Evolutionary conservation across 371 early-diverging fungal genomes (phyloP), one percentile per base, ranked within the genome.

Genomic region (Mucor piriformis): DNA sequence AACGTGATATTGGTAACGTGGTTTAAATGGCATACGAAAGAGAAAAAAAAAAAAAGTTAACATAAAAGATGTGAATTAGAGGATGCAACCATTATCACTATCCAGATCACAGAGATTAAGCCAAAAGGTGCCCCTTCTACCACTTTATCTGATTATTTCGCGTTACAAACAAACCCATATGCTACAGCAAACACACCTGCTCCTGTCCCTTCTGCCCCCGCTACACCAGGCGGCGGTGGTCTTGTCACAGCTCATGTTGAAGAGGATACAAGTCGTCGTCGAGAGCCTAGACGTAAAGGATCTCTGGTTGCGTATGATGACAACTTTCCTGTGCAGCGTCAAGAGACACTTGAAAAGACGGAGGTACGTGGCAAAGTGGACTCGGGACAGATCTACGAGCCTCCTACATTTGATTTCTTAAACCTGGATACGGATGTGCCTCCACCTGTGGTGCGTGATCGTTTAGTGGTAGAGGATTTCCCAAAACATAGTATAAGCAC

Each of bases 261-360:
- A 34, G 61, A 64, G 0, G 59, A 70, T 23, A 61, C 51, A 20
- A 70, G 72, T 23, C 54, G 57, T 18, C 67, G 70, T 16, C 66
- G 71, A 7, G 63, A 66, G 15, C 81, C 77, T 12, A 72, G 78
- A 44, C 79, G 87, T 13, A 72, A 70, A 23, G 83, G 84, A 3
- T 86, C 88, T 15, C 72, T 88, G 29, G 86, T 88, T 16, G 76
- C 85, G 6, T 86, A 84, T 44, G 86, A 87, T 52, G 88, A 87
- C 42, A 69, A 70, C 8, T 50, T 67, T 13, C 65, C 66, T 10
- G n/a, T n/a, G n/a, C 61, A 51, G 59, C 70, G 55, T 5, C 3
- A 13, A 6, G 38, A n/a, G n/a, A n/a, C n/a, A n/a, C n/a, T n/a
- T n/a, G n/a, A 38, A 38, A 38, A 38, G n/a, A 38, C 38, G 15